These are phyloP conservation scores for Dactylellina drechsleri DNA, from an alignment of 2,329 filamentous ascomycete genomes.

Conservation along the genomic window DNA sequence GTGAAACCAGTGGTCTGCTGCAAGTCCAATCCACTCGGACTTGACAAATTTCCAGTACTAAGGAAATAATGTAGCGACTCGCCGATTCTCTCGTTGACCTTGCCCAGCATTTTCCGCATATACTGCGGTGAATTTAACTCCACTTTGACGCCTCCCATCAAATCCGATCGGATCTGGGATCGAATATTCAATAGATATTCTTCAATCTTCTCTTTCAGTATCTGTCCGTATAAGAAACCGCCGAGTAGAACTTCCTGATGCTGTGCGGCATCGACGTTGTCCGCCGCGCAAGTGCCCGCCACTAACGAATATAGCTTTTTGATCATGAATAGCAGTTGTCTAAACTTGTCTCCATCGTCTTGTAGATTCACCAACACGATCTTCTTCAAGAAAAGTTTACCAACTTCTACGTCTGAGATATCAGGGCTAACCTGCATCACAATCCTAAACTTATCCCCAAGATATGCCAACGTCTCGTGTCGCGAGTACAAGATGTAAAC, in stretches of 20 bases:
- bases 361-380: constrained; percentile 89
- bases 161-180: constrained; percentile 66
- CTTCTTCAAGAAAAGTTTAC: constrained; percentile 87
- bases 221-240: constrained; percentile 92
- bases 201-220: constrained; percentile 92
- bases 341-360: constrained; percentile 92
- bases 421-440: constrained; percentile 85
- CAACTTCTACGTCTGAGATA: constrained; percentile 86
- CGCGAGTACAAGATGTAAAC: constrained; percentile 84
- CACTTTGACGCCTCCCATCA: constrained; percentile 66
- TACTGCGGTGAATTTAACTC: constrained; percentile 81
- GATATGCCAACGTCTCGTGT: constrained; percentile 81
- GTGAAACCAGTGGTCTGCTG: constrained; percentile 96
- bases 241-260: constrained; percentile 95
- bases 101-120: constrained; percentile 76
- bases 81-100: constrained; percentile 88
- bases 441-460: constrained; percentile 90
- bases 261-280: constrained; percentile 96
- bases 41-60: constrained; percentile 92
- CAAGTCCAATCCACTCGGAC: constrained; percentile 88
- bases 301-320: constrained; percentile 93
- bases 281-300: constrained; percentile 88
- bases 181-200: constrained; percentile 81
- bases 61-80: constrained; percentile 92
- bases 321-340: constrained; percentile 93